Conservation (phyloP, 1,139 yeast genomes). For the Maudiozyma humilis region DNA sequence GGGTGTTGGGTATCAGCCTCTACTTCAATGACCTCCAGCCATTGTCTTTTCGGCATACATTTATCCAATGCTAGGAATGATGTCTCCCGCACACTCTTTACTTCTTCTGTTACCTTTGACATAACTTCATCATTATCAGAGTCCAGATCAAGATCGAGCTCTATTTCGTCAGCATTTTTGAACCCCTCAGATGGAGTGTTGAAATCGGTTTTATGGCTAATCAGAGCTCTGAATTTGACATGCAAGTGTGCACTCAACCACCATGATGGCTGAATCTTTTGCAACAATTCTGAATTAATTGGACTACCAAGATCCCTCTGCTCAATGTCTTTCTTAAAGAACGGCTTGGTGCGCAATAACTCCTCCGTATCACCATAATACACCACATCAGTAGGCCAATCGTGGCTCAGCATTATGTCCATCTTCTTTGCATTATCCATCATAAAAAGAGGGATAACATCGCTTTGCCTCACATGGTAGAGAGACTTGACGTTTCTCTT, state of each 20-base stretch:
- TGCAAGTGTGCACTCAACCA: constrained; percentile 94
- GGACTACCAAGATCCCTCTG: constrained; percentile 67
- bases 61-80: constrained; percentile 77
- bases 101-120: too few relatives aligned
- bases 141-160: constrained; percentile 30
- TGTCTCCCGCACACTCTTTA: constrained; percentile 32
- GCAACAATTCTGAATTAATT: constrained; percentile 49
- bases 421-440: constrained; percentile 17
- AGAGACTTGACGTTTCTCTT: constrained; percentile 46
- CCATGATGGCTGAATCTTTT: constrained; percentile 48
- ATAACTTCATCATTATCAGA: neutral
- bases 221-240: constrained; percentile 55
- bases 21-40: constrained; percentile 41
- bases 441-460: constrained; percentile 47
- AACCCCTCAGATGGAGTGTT: constrained; percentile 13
- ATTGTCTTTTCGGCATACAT: constrained; percentile 56
- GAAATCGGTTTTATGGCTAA: constrained; percentile 30
- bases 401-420: constrained; percentile 63
- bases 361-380: constrained; percentile 47
- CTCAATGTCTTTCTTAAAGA: constrained; percentile 55
- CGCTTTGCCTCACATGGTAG: constrained; percentile 64
- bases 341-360: constrained; percentile 55
- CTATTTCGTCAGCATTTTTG: constrained; percentile 32
- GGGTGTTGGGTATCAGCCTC: constrained; percentile 29
- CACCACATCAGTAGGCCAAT: constrained; percentile 87